phyloP scores from a whole-genome alignment of 805 yeast genomes.

The Metschnikowia picachoensis region DNA sequence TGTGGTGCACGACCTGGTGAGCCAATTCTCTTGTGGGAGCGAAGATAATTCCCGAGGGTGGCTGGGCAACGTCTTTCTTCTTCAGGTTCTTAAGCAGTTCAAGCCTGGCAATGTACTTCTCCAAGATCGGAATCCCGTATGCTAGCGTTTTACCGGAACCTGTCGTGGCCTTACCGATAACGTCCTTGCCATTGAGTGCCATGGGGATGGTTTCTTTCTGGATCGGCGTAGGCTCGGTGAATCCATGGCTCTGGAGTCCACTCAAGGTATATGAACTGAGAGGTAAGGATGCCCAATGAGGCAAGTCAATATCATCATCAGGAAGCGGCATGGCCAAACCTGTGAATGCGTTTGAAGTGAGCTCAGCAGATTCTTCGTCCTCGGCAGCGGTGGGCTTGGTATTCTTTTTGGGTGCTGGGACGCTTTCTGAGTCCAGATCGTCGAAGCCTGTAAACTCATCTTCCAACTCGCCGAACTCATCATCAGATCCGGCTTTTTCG shows the following conservation, averaged over 20 bases:
- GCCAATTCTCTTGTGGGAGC: slow-evolving; percentile 97
- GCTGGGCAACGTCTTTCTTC: not conserved
- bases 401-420: not conserved
- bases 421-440: slow-evolving; percentile 9
- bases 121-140: slow-evolving; percentile 88
- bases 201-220: slow-evolving; percentile 73
- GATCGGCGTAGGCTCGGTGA: slow-evolving; percentile 75
- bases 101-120: slow-evolving; percentile 43
- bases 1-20: slow-evolving; percentile 84
- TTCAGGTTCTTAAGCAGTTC: not conserved
- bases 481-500: slow-evolving; percentile 4
- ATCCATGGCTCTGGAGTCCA: slow-evolving; percentile 58
- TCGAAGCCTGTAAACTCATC: slow-evolving; percentile 28
- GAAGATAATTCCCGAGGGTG: slow-evolving; percentile 74
- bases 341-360: slow-evolving; percentile 30
- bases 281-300: slow-evolving; percentile 52
- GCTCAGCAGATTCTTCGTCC: slow-evolving; percentile 12
- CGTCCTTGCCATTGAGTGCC: slow-evolving; percentile 70
- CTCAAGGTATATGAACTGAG: slow-evolving; percentile 56
- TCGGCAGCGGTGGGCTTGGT: not conserved
- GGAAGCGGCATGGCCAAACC: slow-evolving; percentile 23
- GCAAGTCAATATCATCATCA: slow-evolving; percentile 45
- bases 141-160: slow-evolving; percentile 98
- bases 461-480: slow-evolving; percentile 20
- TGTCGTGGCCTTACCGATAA: slow-evolving; percentile 94